These are phyloP conservation scores for Cyberlindnera xylosilytica DNA, from an alignment of 805 yeast genomes.

Conservation along the genomic window DNA sequence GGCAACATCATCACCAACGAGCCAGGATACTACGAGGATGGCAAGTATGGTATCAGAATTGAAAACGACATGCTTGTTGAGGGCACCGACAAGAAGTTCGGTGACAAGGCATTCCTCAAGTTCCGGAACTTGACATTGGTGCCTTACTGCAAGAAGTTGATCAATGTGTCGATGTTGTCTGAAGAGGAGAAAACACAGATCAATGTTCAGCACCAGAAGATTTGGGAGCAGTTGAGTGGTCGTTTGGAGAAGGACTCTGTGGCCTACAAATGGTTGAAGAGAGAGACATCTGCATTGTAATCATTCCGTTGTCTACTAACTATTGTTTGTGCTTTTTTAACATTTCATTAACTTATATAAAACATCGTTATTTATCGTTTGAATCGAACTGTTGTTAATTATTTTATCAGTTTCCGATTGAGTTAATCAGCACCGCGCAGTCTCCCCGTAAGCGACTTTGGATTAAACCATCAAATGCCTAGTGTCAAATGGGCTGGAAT, in stretches of 20 bases:
- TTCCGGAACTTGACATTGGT: slow-evolving; percentile 84
- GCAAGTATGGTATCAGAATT: slow-evolving; percentile 85
- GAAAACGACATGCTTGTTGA: slow-evolving; percentile 75
- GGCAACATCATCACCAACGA: slow-evolving; percentile 88
- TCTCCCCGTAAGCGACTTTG: too few species aligned
- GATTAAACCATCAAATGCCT: too few species aligned
- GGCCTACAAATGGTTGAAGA: slow-evolving; percentile 67
- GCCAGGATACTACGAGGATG: slow-evolving; percentile 91
- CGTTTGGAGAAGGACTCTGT: slow-evolving; percentile 54
- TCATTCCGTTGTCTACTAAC: too few species aligned
- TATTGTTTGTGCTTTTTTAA: too few species aligned
- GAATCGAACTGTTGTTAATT: too few species aligned
- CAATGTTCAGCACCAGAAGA: slow-evolving; percentile 57
- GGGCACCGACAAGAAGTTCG: slow-evolving; percentile 42
- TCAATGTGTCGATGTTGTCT: slow-evolving; percentile 56
- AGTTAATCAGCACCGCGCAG: too few species aligned
- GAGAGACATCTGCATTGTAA: slow-evolving; percentile 41
- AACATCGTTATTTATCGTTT: too few species aligned
- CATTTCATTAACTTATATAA: too few species aligned
- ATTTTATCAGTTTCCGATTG: too few species aligned
- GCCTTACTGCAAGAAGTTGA: slow-evolving; percentile 78
- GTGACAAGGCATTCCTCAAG: slow-evolving; percentile 54
- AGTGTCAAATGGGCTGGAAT: too few species aligned
- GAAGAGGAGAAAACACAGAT: slow-evolving; percentile 65
- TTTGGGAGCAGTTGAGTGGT: slow-evolving; percentile 51